Percentiles rank a stretch among this genome's conserved stretches.
phyloP scores from a whole-genome alignment of 2,329 filamentous ascomycete species.

The Lachnellula occidentalis region DNA sequence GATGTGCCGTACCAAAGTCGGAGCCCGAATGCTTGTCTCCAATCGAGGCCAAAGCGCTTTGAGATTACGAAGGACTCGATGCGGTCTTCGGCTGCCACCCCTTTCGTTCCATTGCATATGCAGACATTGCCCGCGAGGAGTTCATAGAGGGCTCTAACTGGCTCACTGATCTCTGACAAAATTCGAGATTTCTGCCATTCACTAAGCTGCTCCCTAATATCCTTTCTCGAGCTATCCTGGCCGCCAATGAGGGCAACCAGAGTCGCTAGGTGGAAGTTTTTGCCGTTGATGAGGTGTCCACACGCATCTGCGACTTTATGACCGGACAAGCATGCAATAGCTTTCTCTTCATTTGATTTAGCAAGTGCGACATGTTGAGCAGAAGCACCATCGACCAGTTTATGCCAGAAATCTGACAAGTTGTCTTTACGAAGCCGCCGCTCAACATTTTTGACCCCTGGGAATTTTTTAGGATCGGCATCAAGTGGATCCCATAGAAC shows the following conservation, averaged over 20 bases:
- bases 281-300: constrained; percentile 66
- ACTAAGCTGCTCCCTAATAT: constrained; percentile 74
- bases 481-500: constrained; percentile 74
- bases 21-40: constrained; percentile 89
- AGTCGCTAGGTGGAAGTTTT: constrained; percentile 78
- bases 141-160: constrained; percentile 83
- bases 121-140: constrained; percentile 84
- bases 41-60: constrained; percentile 78
- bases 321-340: constrained; percentile 71
- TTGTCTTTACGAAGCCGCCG: constrained; percentile 50
- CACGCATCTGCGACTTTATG: constrained; percentile 80
- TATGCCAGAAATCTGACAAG: constrained; percentile 62
- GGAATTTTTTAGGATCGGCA: constrained; percentile 38
- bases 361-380: constrained; percentile 52
- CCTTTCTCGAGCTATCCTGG: constrained; percentile 61
- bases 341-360: constrained; percentile 70
- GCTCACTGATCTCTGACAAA: constrained; percentile 79
- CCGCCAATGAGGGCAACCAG: constrained; percentile 77
- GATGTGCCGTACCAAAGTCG: constrained; percentile 82
- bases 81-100: constrained; percentile 71
- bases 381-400: constrained; percentile 57
- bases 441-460: constrained; percentile 31
- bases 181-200: constrained; percentile 81
- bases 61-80: constrained; percentile 76
- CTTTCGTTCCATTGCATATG: constrained; percentile 70